Evolutionary conservation across 768 basidiomycete genomes (phyloP).

Genomic region (Termitomyces sp.): DNA sequence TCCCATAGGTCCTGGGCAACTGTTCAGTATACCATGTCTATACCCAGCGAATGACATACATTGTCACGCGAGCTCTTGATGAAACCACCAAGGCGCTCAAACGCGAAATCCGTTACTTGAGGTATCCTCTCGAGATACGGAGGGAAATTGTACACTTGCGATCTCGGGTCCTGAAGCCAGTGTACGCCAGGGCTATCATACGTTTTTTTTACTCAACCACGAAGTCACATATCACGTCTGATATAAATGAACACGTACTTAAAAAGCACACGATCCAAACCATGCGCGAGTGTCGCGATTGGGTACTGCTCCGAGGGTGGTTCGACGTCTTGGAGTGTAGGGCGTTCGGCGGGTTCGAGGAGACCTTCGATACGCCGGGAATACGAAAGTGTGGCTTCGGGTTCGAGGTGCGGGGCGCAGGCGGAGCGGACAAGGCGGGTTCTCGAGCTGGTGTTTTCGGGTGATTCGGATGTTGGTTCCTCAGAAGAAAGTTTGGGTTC

Average conservation of each 20-base stretch:
- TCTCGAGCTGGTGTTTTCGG: background rate
- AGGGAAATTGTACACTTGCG: slow-evolving; percentile 82
- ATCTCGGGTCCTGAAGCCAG: slow-evolving; percentile 83
- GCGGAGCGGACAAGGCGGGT: background rate
- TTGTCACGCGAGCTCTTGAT: slow-evolving; percentile 74
- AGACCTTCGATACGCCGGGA: slow-evolving; percentile 32
- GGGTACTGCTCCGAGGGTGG: slow-evolving; percentile 44
- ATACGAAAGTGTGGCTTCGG: slow-evolving; percentile 12
- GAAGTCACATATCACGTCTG: background rate
- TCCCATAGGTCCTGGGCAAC: slow-evolving; percentile 53
- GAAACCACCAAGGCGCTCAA: slow-evolving; percentile 71
- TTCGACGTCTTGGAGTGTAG: slow-evolving; percentile 31
- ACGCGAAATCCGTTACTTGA: slow-evolving; percentile 78
- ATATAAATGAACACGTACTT: slow-evolving; percentile 20
- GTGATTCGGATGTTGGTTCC: background rate
- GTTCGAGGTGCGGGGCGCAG: background rate
- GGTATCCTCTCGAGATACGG: slow-evolving; percentile 72
- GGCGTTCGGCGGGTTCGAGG: slow-evolving; percentile 17
- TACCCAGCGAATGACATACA: slow-evolving; percentile 31
- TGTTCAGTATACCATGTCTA: background rate
- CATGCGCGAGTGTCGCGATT: slow-evolving; percentile 61
- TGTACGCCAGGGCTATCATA: slow-evolving; percentile 75
- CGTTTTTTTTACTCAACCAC: background rate
- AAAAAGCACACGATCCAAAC: slow-evolving; percentile 63
- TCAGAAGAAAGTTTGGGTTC: background rate